Evolutionary conservation across 495 filamentous ascomycete species (phyloP), one percentile per base, ranked within the genome.

Genomic region (Aspergillus diversus): DNA sequence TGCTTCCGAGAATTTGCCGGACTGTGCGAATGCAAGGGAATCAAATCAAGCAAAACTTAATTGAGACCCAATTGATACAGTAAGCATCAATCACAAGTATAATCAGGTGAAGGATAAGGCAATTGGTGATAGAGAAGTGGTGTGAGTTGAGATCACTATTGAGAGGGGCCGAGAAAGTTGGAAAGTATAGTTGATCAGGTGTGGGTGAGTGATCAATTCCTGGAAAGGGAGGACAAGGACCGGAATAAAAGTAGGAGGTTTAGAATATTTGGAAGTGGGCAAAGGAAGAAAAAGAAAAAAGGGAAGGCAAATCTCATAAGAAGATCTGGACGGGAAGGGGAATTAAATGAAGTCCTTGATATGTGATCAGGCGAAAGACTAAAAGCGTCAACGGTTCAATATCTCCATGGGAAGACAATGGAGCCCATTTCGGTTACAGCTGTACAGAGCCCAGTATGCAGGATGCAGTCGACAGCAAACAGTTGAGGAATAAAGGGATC

Each of bases 401-500:
- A 72, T 69, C 66, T 60, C 61, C 47, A 61, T 58, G 68, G 47
- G 57, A 70, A 52, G 60, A 67, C 56, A 60, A 65, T 66, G 63
- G 60, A 68, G 57, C 65, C 68, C 68, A 73, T 76, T 79, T 77
- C 67, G 74, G 74, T 79, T 72, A 75, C 76, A 77, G 73, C 72
- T 77, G 73, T 76, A 78, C 69, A 76, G 68, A 67, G 43, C 56
- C 21, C 39, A 66, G 58, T 66, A 60, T 69, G 69, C 71, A 73
- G 71, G 69, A 73, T 74, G 74, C 71, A 75, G 71, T 72, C 65
- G 66, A 71, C 67, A 76, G 74, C 73, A 79, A 79, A 76, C 73
- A 77, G 65, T 65, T 56, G 57, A 67, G 65, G 50, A 65, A 60
- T 63, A 64, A 55, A 57, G 58, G 63, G 68, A 63, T 63, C 64